Evolutionary conservation across 2,329 filamentous ascomycete genomes (phyloP), one percentile per base, ranked within the genome.

Genomic region (Curvularia sp.): DNA sequence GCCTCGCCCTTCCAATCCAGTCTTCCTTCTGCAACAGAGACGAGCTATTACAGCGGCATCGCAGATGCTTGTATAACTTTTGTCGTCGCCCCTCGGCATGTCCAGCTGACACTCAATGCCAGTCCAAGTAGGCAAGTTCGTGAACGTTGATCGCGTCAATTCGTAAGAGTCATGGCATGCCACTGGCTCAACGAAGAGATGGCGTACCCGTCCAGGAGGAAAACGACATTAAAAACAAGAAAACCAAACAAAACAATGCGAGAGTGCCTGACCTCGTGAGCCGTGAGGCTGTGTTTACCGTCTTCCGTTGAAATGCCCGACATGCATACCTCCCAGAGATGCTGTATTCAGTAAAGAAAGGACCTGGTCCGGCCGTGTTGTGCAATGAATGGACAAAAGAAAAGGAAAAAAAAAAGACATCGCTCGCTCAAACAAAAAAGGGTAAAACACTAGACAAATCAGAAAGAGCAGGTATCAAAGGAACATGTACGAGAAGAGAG

Each of bases 361-460:
- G 67, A 72, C 69, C 74, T 70, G 71, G 73, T 67, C 71, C 72
- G 70, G 76, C 75, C 70, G 71, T 67, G 60, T 72, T 72, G 59
- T 34, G 55, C 60, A 60, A 55, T 46, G 25, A 30, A 39, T n/a
- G 32, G 7, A 38, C 47, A 68, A 59, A 73, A 71, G 70, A 62
- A 42, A 42, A 23, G 66, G 15, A n/a, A 8, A 73, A 71, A 67
- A 54, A 54, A 72, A n/a, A n/a, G n/a, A n/a, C n/a, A 74, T 74
- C 76, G 76, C 76, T 79, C 74, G 75, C 75, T 77, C 80, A 78
- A 78, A n/a, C n/a, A n/a, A 73, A 76, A 79, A 42, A 55, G 80
- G 78, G 78, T 72, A 76, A 79, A 34, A 55, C 34, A 38, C 13
- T 69, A 76, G 66, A 72, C 74, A 77, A 75, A 74, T 74, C 46